Evolutionary conservation across 495 filamentous ascomycete species (phyloP), one percentile per base, ranked within the genome.

Genomic region (Aspergillus sclerotiicarbonarius): DNA sequence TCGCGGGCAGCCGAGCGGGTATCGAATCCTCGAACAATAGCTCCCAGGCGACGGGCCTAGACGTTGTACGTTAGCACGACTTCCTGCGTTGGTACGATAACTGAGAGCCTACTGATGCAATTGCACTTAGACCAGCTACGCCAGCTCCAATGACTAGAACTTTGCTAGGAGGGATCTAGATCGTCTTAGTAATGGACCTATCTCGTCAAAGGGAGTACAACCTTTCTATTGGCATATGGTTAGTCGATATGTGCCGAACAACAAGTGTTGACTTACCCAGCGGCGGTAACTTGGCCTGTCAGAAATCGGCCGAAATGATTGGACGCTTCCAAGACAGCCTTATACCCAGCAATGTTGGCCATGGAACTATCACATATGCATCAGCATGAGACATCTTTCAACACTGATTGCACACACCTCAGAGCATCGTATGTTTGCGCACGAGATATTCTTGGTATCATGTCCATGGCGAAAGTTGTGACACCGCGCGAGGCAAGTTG

Each of bases 331-430:
- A 93, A 71, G 1, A 93, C 87, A 16, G 88, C 90, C 68, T 91
- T 93, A 71, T 93, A 93, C 5, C 90, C 90, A 18, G 90, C 88
- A 69, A 91, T 93, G 59, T 93, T 93, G 55, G 90, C 88, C 90
- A 92, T 92, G 9, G 87, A 90, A 67, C 86, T 74, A 45, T 41
- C 29, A 10, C 13, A 51, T 16, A 13, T n/a, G 51, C 13, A 43
- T 41, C 10, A 33, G n/a, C 20, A 46, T 18, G 20, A 8, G 21
- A 6, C 13, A 4, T 48, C 33, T 59, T 37, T 35, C 48, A 51
- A 56, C 47, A 19, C 15, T 51, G 54, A 31, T 48, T 15, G 21
- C 19, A 46, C 59, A 9, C 29, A 65, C 62, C 69, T 89, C 60
- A 91, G 74, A 12, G 89, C 90, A 71, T 93, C 90, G 64, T 91